A percentile compares a stretch with the other conserved stretches of the same genome.
phyloP scores from a whole-genome alignment of 2,329 filamentous ascomycete species.

The Fusarium drepaniforme region DNA sequence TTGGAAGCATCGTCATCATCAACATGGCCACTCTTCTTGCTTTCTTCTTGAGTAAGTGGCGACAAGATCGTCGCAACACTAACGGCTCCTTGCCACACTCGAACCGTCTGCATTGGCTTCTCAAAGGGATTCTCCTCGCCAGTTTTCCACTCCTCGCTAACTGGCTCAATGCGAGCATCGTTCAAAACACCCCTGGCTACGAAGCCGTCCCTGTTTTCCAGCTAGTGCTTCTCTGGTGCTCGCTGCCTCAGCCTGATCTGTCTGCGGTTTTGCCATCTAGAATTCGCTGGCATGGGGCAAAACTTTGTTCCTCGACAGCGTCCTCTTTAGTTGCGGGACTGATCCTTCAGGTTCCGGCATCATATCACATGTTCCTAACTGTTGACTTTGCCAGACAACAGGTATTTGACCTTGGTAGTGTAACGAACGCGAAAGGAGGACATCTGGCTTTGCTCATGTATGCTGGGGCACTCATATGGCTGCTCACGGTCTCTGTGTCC shows the following conservation, averaged over 20 bases:
- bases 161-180: background rate
- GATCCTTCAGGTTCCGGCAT: background rate
- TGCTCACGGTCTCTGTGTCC: background rate
- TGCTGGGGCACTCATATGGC: conserved; percentile 16
- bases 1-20: conserved; percentile 6
- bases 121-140: background rate
- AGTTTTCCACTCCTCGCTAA: background rate
- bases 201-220: background rate
- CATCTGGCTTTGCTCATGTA: conserved; percentile 15
- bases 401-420: background rate
- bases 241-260: conserved; percentile 20
- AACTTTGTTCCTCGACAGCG: background rate
- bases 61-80: no score
- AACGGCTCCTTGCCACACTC: background rate
- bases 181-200: conserved; percentile 12
- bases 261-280: background rate
- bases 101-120: background rate
- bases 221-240: conserved; percentile 16
- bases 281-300: background rate
- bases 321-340: conserved; percentile 8
- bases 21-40: conserved; percentile 12
- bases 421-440: background rate
- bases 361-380: conserved; percentile 7
- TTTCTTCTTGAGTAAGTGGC: background rate
- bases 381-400: conserved; percentile 8